A percentile compares a stretch with the other conserved stretches of the same genome.
Evolutionary conservation across 768 basidiomycete species (phyloP).

Genomic region (Dentipellis fragilis): DNA sequence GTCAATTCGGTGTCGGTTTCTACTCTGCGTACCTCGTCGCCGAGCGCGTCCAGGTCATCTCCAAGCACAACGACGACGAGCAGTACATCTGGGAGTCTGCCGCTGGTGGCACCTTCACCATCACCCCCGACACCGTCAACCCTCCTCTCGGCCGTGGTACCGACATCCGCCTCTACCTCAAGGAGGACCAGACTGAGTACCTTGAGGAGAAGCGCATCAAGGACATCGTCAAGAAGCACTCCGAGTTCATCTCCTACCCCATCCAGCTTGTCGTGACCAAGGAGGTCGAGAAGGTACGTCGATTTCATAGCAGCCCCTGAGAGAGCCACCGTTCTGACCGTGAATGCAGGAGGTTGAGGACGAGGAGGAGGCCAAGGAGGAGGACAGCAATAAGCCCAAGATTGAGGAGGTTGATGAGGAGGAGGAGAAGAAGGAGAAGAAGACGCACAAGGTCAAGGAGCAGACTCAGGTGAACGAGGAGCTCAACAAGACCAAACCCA

Average conservation of each 20-base stretch:
- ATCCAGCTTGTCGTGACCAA: constrained; percentile 98
- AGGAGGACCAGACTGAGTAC: constrained; percentile 99
- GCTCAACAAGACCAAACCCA: constrained; percentile 99
- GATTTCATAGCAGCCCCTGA: neutral
- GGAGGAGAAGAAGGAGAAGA: constrained; percentile 72
- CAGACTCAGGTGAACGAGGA: constrained; percentile 84
- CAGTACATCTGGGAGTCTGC: constrained; percentile 99
- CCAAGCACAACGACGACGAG: constrained; percentile 99
- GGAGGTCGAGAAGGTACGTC: constrained; percentile 93
- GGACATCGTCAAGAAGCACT: constrained; percentile 99
- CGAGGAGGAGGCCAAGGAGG: constrained; percentile 63
- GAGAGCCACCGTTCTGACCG: neutral
- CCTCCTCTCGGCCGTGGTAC: constrained; percentile 88
- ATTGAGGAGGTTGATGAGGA: constrained; percentile 64
- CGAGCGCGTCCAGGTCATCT: constrained; percentile 96
- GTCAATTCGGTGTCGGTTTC: constrained; percentile 99
- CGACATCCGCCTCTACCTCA: constrained; percentile 85
- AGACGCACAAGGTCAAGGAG: constrained; percentile 91
- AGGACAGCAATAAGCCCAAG: constrained; percentile 73
- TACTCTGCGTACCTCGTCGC: constrained; percentile 99
- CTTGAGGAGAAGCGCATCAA: constrained; percentile 99
- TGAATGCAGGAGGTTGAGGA: constrained; percentile 74
- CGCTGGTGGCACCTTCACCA: constrained; percentile 98
- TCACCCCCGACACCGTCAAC: constrained; percentile 88
- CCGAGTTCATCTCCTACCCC: constrained; percentile 99